Percentiles rank a stretch among this genome's conserved stretches.
Conservation (phyloP, 2,329 filamentous ascomycete species). For the Leptographium radiaticola region DNA sequence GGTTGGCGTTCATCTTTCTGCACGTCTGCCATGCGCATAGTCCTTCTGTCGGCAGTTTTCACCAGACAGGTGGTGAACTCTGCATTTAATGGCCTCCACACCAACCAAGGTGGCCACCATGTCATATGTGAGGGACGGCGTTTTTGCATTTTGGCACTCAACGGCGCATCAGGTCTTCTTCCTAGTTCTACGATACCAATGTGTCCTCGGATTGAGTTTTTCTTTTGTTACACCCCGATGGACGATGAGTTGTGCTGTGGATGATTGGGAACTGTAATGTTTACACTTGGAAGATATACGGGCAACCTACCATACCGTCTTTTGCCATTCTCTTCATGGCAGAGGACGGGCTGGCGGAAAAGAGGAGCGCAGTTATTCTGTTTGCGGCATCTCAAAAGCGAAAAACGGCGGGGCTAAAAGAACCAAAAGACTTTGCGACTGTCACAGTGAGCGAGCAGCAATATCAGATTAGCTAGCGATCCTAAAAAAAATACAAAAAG, state of each 20-base stretch:
- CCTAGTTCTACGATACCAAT: conserved; percentile 1
- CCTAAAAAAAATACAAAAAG: background rate
- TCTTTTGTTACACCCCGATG: background rate
- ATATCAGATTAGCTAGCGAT: background rate
- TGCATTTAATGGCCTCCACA: background rate
- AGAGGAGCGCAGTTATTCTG: background rate
- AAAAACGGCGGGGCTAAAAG: background rate
- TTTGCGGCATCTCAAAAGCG: background rate
- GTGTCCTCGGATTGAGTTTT: background rate
- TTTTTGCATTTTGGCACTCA: background rate
- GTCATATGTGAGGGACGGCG: background rate
- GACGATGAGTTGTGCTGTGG: background rate
- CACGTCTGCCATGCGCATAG: background rate
- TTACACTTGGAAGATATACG: conserved; percentile 1
- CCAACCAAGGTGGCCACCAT: background rate
- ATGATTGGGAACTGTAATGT: background rate
- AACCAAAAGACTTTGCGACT: background rate
- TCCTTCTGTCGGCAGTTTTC: background rate
- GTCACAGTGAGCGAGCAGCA: background rate
- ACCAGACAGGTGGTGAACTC: background rate
- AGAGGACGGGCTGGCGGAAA: background rate
- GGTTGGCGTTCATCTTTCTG: background rate
- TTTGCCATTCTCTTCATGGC: background rate
- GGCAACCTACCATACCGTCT: conserved; percentile 1
- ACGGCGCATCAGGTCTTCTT: background rate